Conservation (phyloP, 2,329 filamentous ascomycete genomes). For the Paecilomyces niveus region DNA sequence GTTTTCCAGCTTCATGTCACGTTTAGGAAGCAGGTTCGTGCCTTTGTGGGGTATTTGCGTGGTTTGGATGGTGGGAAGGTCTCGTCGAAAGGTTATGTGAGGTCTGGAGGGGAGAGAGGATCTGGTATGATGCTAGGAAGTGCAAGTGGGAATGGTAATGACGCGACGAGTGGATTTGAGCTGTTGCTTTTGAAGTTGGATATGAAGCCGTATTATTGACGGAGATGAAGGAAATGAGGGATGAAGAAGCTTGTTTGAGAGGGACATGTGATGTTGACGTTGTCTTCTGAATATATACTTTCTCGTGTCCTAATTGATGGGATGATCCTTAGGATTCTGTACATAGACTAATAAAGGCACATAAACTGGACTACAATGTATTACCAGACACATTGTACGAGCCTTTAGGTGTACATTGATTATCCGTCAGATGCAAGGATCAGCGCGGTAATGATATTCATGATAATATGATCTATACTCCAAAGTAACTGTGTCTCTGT, state of each 20-base stretch:
- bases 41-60: slow-evolving; percentile 67
- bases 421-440: background rate
- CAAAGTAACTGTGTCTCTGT: background rate
- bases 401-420: background rate
- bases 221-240: background rate
- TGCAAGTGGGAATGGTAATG: slow-evolving; percentile 4
- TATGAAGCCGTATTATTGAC: slow-evolving; percentile 59
- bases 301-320: background rate
- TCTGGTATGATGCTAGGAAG: slow-evolving; percentile 12
- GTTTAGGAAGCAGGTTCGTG: slow-evolving; percentile 64
- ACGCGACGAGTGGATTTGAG: slow-evolving; percentile 55
- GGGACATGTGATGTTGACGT: background rate
- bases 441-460: background rate
- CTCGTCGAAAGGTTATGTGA: slow-evolving; percentile 28
- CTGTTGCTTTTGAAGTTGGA: slow-evolving; percentile 64
- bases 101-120: slow-evolving; percentile 18
- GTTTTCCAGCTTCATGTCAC: slow-evolving; percentile 51
- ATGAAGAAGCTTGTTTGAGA: background rate
- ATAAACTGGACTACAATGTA: background rate
- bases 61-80: slow-evolving; percentile 59
- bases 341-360: background rate
- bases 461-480: background rate
- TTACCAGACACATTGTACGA: background rate
- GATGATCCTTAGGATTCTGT: background rate
- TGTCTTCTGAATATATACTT: background rate